Evolutionary conservation across 129 eudicot species (phyloP).

Genomic region (Artemisia tridentata): DNA sequence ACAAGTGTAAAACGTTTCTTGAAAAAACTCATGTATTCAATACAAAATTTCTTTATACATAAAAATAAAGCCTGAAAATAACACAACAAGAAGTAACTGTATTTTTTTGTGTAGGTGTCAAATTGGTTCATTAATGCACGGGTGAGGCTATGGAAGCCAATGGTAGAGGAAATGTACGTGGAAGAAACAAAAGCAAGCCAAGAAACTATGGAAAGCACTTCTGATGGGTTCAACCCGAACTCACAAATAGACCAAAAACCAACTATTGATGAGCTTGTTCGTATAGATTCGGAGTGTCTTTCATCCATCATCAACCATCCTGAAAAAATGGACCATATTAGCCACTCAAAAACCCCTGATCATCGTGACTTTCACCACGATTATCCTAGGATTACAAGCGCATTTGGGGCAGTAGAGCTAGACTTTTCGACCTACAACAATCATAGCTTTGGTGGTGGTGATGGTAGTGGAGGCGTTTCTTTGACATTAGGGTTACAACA

Average conservation of each 20-base stretch:
- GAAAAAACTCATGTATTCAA: not conserved
- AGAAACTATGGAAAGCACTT: slow-evolving; percentile 42
- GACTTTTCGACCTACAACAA: slow-evolving; percentile 71
- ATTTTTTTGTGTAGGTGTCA: slow-evolving; percentile 56
- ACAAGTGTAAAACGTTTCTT: slow-evolving; percentile 1
- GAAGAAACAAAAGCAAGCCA: slow-evolving; percentile 75
- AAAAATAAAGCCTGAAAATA: slow-evolving; percentile 6
- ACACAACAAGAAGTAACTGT: not conserved
- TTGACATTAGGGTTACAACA: slow-evolving; percentile 92
- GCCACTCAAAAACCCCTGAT: slow-evolving; percentile 20
- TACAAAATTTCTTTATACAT: not conserved
- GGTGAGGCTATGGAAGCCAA: slow-evolving; percentile 98
- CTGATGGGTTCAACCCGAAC: slow-evolving; percentile 35
- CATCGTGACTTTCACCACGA: slow-evolving; percentile 32
- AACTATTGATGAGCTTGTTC: slow-evolving; percentile 55
- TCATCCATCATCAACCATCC: slow-evolving; percentile 75
- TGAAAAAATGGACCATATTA: slow-evolving; percentile 37
- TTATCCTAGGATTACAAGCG: slow-evolving; percentile 48
- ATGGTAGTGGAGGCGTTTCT: slow-evolving; percentile 56
- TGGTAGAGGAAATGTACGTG: slow-evolving; percentile 97
- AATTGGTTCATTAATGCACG: slow-evolving; percentile 99
- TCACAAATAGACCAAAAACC: slow-evolving; percentile 60
- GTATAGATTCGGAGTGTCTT: slow-evolving; percentile 70
- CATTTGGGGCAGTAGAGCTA: slow-evolving; percentile 60
- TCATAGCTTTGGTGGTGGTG: slow-evolving; percentile 30